Conservation (phyloP, 352 stramenopile species). For the Pythium phragmitis region DNA sequence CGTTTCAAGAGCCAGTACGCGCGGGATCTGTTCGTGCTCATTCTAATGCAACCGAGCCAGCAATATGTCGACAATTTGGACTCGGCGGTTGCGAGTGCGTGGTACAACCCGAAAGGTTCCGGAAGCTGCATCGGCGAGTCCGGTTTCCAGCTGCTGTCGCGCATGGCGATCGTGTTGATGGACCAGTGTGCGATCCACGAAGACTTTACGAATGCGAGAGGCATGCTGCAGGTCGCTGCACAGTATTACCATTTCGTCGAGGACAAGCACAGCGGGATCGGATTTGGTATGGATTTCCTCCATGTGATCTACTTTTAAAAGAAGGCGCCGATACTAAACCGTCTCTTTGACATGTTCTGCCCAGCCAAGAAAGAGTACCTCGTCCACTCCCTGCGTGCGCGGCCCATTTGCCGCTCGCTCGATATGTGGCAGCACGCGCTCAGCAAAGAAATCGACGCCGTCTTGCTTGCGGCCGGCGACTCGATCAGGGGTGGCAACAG, state of each 20-base stretch:
- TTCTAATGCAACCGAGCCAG: conserved; percentile 83
- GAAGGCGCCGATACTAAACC: background rate
- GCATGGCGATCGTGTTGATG: conserved; percentile 61
- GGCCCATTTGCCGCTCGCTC: conserved; percentile 72
- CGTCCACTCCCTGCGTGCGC: conserved; percentile 49
- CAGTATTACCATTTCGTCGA: conserved; percentile 84
- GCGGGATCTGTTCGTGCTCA: conserved; percentile 78
- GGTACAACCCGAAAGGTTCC: conserved; percentile 81
- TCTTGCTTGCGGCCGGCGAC: conserved; percentile 31
- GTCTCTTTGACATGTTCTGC: background rate
- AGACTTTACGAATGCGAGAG: conserved; percentile 78
- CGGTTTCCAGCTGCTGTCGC: conserved; percentile 61
- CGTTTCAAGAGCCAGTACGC: conserved; percentile 73
- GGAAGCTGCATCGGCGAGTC: conserved; percentile 75
- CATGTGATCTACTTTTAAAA: background rate
- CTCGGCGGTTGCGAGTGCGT: conserved; percentile 33
- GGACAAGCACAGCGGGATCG: conserved; percentile 68
- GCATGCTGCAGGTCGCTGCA: conserved; percentile 73
- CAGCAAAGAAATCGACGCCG: conserved; percentile 69
- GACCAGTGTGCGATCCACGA: conserved; percentile 75
- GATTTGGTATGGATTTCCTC: conserved; percentile 50
- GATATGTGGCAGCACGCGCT: conserved; percentile 88
- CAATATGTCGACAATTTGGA: conserved; percentile 56
- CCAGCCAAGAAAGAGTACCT: conserved; percentile 83
- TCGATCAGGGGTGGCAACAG: background rate